These are phyloP conservation scores for Lachnellula arida DNA, from an alignment of 2,329 filamentous ascomycete species.

Conservation along the genomic window DNA sequence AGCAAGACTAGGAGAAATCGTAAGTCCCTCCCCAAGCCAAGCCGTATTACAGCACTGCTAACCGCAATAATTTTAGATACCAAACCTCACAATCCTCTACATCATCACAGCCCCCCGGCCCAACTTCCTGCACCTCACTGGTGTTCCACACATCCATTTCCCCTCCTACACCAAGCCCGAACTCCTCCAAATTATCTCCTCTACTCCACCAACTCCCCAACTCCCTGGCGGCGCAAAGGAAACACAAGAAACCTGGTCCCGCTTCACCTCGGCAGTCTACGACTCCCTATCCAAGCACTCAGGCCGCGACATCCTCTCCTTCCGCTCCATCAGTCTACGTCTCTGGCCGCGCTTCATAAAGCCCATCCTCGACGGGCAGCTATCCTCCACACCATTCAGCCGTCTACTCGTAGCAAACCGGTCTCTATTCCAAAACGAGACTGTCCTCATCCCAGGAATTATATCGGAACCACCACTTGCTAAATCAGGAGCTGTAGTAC, in stretches of 20 bases:
- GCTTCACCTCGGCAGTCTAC: conserved; percentile 80
- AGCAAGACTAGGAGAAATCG: conserved; percentile 74
- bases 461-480: conserved; percentile 31
- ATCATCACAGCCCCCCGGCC: conserved; percentile 69
- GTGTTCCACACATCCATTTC: conserved; percentile 75
- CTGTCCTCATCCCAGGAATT: conserved; percentile 62
- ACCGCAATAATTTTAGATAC: conserved; percentile 54
- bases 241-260: conserved; percentile 67
- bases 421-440: conserved; percentile 67
- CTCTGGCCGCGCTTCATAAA: conserved; percentile 84
- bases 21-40: conserved; percentile 39
- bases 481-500: conserved; percentile 10
- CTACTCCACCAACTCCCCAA: conserved; percentile 43
- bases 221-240: conserved; percentile 40
- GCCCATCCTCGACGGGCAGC: conserved; percentile 65
- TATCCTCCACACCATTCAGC: conserved; percentile 75
- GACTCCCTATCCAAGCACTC: conserved; percentile 80
- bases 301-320: conserved; percentile 70
- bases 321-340: conserved; percentile 63
- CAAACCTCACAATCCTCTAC: conserved; percentile 70
- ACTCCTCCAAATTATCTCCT: conserved; percentile 70
- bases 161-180: conserved; percentile 78
- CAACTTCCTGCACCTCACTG: conserved; percentile 63
- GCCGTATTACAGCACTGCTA: conserved; percentile 2
- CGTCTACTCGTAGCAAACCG: conserved; percentile 71